Base-by-base conservation (phyloP, 139 green algal genomes). In the Chlamydomonas urium region DNA sequence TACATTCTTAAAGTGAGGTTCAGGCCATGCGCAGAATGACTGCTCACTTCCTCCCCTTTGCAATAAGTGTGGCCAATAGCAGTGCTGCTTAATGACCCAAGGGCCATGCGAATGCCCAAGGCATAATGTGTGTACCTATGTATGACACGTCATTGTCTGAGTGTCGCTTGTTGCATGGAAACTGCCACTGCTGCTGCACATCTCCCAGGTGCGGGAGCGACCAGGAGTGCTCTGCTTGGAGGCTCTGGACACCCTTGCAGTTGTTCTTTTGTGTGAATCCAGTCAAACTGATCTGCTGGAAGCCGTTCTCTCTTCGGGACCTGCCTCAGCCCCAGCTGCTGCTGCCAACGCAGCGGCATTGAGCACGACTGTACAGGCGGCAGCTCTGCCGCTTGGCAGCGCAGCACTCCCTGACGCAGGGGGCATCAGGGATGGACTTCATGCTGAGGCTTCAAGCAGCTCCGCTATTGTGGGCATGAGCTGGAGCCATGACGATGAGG, bases 191-290 rank as follows among this genome's bases (percentile, higher is more conserved):
- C 2, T 35, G 36, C 4, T 58, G 17, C 21, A 71, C n/a, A 17
- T 71, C 31, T 2, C 14, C 2, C 62, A 62, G 38, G 66, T 59
- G 2, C 47, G 66, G 32, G 14, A 2, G 2, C 28, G 21, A 28
- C 47, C 47, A 19, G 66, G 66, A 5, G 29, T 62, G 42, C 6
- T 21, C 29, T 63, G 53, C 33, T 31, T 67, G 1, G 81, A 90
- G 3, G 89, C 76, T 3, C 29, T 92, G 0, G 89, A 94, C 78
- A 83, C 81, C 4, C 79, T 94, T 61, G 61, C 88, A 10, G 50
- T 87, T 38, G 78, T 77, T 26, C 82, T 94, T 67, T 79, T 93
- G 50, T 74, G 82, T 3, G 80, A 60, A 24, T 23, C 17, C 8
- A 37, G 58, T 10, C 3, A 38, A 2, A 36, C 29, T 19, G 57